These are phyloP conservation scores for Adenanthera pavonina DNA, from an alignment of 306 rosid genomes.

Conservation along the genomic window DNA sequence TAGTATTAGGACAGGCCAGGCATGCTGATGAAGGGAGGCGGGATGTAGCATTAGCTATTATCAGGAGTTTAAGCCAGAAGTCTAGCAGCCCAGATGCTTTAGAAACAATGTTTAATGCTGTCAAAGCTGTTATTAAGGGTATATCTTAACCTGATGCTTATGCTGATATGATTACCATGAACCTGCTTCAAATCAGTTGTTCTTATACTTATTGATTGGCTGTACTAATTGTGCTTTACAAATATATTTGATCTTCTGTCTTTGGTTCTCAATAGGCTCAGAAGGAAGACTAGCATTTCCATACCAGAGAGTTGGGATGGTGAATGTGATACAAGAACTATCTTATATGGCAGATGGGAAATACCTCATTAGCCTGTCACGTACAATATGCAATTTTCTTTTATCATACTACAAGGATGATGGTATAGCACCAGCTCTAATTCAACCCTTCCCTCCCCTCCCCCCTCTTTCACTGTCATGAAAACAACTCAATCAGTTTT, in stretches of 20 bases:
- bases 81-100: slow-evolving; percentile 90
- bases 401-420: slow-evolving; percentile 83
- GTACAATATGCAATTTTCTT: slow-evolving; percentile 72
- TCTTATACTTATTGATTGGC: slow-evolving; percentile 30
- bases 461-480: not conserved
- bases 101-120: slow-evolving; percentile 76
- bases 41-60: slow-evolving; percentile 69
- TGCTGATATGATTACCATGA: slow-evolving; percentile 10
- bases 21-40: slow-evolving; percentile 92
- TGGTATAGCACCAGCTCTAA: slow-evolving; percentile 50
- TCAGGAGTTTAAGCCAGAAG: slow-evolving; percentile 74
- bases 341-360: slow-evolving; percentile 85
- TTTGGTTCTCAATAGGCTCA: slow-evolving; percentile 64
- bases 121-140: slow-evolving; percentile 91
- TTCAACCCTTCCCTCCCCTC: not conserved
- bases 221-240: slow-evolving; percentile 25
- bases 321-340: slow-evolving; percentile 78
- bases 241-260: slow-evolving; percentile 35
- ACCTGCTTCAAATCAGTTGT: slow-evolving; percentile 21
- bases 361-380: slow-evolving; percentile 59
- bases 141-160: slow-evolving; percentile 25
- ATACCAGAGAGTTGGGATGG: slow-evolving; percentile 93
- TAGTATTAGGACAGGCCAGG: slow-evolving; percentile 79
- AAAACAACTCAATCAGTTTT: slow-evolving; percentile 3
- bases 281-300: slow-evolving; percentile 98